Percentiles rank a stretch among this genome's conserved stretches.
Evolutionary conservation across 1,139 yeast species (phyloP).

Genomic region (Geotrichum reessii): DNA sequence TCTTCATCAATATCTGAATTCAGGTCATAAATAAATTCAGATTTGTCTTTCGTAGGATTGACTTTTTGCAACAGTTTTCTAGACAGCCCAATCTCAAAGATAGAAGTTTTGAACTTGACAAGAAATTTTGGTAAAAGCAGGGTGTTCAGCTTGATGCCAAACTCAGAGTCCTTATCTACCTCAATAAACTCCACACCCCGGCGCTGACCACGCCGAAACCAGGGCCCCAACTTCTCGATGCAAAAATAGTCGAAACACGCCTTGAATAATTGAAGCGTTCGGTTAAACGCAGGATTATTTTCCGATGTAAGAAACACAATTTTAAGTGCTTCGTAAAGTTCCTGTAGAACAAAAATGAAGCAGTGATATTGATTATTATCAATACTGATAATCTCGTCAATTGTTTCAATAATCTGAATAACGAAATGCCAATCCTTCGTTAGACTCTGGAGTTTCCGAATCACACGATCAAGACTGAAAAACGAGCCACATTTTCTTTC

Average conservation of each 20-base stretch:
- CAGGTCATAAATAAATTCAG: not conserved
- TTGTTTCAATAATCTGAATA: constrained; percentile 1
- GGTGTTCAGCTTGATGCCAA: not conserved
- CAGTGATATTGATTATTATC: not conserved
- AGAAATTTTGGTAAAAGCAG: not conserved
- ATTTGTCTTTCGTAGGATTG: not conserved
- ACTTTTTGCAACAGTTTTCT: not conserved
- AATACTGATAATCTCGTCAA: not conserved
- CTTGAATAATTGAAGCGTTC: constrained; percentile 2
- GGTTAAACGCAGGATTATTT: not conserved
- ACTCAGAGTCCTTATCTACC: not conserved
- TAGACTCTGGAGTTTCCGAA: not conserved
- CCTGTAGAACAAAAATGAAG: not conserved
- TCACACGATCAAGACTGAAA: not conserved
- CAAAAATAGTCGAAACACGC: constrained; percentile 7
- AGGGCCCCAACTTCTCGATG: not conserved
- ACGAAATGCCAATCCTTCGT: constrained; percentile 7
- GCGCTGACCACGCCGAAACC: constrained; percentile 6
- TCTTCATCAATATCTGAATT: not conserved
- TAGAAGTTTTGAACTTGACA: not conserved
- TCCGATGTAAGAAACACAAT: not conserved
- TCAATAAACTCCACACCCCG: not conserved
- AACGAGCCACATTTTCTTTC: not conserved
- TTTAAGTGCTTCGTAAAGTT: not conserved
- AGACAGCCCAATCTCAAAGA: not conserved